phyloP scores from a whole-genome alignment of 1,139 yeast genomes.

The Diutina siamensis region DNA sequence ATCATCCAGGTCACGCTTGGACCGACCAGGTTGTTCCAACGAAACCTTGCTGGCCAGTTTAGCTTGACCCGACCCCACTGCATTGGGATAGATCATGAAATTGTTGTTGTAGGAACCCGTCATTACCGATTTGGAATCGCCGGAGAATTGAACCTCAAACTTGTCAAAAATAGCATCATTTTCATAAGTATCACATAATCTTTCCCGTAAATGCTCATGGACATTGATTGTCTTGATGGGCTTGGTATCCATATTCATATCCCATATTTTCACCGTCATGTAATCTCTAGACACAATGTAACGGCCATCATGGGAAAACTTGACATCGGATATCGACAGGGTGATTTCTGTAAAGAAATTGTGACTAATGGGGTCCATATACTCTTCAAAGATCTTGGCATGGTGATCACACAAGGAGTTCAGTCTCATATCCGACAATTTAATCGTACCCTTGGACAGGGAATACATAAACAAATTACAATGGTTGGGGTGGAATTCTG shows the following conservation, averaged over 20 bases:
- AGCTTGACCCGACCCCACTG: constrained; percentile 17
- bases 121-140: constrained; percentile 87
- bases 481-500: constrained; percentile 88
- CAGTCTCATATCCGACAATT: constrained; percentile 93
- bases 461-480: constrained; percentile 95
- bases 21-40: not conserved
- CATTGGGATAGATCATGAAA: constrained; percentile 92
- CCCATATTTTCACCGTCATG: constrained; percentile 97
- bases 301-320: constrained; percentile 85
- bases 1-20: constrained; percentile 17
- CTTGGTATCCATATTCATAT: constrained; percentile 89
- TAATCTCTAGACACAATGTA: constrained; percentile 94
- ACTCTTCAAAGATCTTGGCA: constrained; percentile 84
- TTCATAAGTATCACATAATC: constrained; percentile 94
- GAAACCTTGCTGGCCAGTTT: constrained; percentile 9
- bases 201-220: constrained; percentile 88
- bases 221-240: constrained; percentile 92
- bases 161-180: constrained; percentile 97
- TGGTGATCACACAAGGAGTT: constrained; percentile 90
- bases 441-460: constrained; percentile 92
- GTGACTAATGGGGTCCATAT: constrained; percentile 84
- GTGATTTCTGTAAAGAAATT: constrained; percentile 97
- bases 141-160: constrained; percentile 91
- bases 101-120: constrained; percentile 97
- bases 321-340: constrained; percentile 86